Base-by-base conservation (phyloP, 805 yeast species). In the Candida verbasci region DNA sequence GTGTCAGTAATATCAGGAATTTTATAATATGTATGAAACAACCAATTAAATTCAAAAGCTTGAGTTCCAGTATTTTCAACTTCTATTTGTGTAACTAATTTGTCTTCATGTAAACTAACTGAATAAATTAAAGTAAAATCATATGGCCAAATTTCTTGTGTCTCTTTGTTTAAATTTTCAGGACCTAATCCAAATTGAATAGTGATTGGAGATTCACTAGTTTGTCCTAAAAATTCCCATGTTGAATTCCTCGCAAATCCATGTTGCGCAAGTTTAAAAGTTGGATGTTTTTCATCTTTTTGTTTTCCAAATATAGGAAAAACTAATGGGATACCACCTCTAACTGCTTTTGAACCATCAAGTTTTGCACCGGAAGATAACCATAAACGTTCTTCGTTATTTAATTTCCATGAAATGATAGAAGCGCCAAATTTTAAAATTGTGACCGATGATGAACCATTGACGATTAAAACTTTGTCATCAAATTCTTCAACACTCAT, bases 281-380 rank as follows among this genome's bases (percentile, higher is more conserved):
- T 76, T 3, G 85, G 84, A 40, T 64, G 70, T 8, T 38, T 17
- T 38, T 66, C 71, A 6, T 74, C 69, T 22, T 70, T 68, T 10
- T 70, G 66, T 45, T 80, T 88, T 41, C 98, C 97, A 52, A 85
- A 85, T 1, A 82, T 86, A 2, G 98, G 98, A 72, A 93, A 93
- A 7, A 91, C 97, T 17, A 93, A 67, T 9, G 98, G 98, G 36
- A 93, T 86, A 35, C 98, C 98, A 46, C 98, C 98, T 58, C 98
- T 77, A 14, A 93, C 97, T 1, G 98, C 94, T 54, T 83, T 85
- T 30, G 91, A 65, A 9, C 97, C 97, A 53, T 93, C 97, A 42
- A 91, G 64, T 50, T 80, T 78, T 31, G 97, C 95, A 25, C 76
- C 91, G 9, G 67, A 57, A 6, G 82, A 75, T 21, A 82, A 65